Evolutionary conservation across 108 stramenopile species (phyloP).

Genomic region (Pseudonitzschia pungens): DNA sequence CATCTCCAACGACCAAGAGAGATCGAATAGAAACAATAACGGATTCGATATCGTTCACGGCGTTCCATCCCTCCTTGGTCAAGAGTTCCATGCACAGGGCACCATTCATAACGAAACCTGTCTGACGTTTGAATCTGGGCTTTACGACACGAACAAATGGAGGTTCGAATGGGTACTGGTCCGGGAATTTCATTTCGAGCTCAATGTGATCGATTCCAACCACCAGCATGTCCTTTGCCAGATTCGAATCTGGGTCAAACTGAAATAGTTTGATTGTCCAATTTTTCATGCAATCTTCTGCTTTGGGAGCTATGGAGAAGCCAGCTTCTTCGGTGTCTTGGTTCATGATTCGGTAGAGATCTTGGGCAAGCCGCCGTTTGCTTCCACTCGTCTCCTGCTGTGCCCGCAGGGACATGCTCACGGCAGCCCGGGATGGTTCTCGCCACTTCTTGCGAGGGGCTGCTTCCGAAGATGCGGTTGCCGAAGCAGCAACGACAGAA

Average conservation of each 20-base stretch:
- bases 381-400: slow-evolving; percentile 83
- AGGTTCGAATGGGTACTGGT: slow-evolving; percentile 91
- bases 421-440: slow-evolving; percentile 73
- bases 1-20: slow-evolving; percentile 89
- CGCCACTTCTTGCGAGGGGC: slow-evolving; percentile 57
- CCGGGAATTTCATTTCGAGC: slow-evolving; percentile 90
- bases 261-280: slow-evolving; percentile 91
- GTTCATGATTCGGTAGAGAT: slow-evolving; percentile 88
- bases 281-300: slow-evolving; percentile 81
- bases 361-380: slow-evolving; percentile 76
- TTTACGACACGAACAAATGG: slow-evolving; percentile 87
- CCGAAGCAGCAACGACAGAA: neutral
- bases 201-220: slow-evolving; percentile 76
- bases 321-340: slow-evolving; percentile 81
- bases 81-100: slow-evolving; percentile 93
- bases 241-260: slow-evolving; percentile 79
- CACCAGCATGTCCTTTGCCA: slow-evolving; percentile 78
- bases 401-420: slow-evolving; percentile 81
- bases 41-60: slow-evolving; percentile 91
- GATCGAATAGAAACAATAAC: slow-evolving; percentile 91
- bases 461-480: neutral
- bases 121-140: slow-evolving; percentile 88
- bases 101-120: slow-evolving; percentile 94
- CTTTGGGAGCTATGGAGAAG: slow-evolving; percentile 69
- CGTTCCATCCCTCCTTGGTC: slow-evolving; percentile 93